Conservation (phyloP, 2,329 filamentous ascomycete species). For the Emergomyces orientalis region DNA sequence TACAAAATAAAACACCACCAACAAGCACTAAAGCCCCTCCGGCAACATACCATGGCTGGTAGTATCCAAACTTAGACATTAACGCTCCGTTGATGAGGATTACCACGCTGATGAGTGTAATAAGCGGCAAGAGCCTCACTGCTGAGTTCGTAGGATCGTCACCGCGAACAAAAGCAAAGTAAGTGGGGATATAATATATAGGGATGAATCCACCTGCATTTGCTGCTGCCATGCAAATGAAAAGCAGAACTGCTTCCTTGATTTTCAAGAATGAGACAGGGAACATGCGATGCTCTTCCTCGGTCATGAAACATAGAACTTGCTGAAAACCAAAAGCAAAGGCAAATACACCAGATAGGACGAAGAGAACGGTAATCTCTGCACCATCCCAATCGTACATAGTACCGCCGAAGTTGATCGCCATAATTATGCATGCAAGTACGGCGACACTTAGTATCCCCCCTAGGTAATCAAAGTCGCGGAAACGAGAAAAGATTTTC, state of each 20-base stretch:
- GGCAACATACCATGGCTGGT: conserved; percentile 21
- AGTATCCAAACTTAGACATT: conserved; percentile 19
- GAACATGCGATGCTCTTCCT: conserved; percentile 38
- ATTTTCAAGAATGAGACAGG: conserved; percentile 39
- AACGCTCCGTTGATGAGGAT: conserved; percentile 18
- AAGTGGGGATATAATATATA: conserved; percentile 47
- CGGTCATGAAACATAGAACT: conserved; percentile 33
- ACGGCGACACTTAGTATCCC: conserved; percentile 24
- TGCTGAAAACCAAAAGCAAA: conserved; percentile 42
- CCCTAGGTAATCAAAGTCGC: conserved; percentile 27
- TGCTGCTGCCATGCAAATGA: conserved; percentile 30
- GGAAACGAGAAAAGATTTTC: conserved; percentile 1
- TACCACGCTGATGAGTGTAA: conserved; percentile 19
- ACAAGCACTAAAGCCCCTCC: conserved; percentile 18
- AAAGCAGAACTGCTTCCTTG: conserved; percentile 35
- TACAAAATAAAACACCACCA: conserved; percentile 17
- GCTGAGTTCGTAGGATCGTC: conserved; percentile 27
- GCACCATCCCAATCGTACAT: conserved; percentile 41
- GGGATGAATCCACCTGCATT: conserved; percentile 30
- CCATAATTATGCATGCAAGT: conserved; percentile 35
- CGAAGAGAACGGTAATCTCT: conserved; percentile 40
- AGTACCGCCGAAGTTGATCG: conserved; percentile 43
- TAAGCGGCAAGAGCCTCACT: conserved; percentile 26
- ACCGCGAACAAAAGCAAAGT: conserved; percentile 44
- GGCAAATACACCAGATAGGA: conserved; percentile 38